phyloP scores from a whole-genome alignment of 129 eudicot species.

The Arctium lappa region DNA sequence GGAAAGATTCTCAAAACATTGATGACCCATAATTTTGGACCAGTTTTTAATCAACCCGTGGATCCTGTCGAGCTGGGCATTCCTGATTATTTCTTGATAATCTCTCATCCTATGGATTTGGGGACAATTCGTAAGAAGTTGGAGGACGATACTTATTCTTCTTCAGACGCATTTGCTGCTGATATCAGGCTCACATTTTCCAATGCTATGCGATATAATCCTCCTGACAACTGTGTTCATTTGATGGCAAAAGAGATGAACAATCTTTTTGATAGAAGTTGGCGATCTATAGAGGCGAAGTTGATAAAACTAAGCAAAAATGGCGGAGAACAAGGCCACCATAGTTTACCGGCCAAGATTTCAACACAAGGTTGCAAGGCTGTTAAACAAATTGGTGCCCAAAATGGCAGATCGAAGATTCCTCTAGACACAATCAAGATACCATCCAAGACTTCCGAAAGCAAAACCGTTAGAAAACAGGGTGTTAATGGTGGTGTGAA shows the following conservation, averaged over 20 bases:
- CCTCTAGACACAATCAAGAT: constrained; percentile 1
- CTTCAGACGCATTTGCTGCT: constrained; percentile 54
- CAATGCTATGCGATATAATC: constrained; percentile 74
- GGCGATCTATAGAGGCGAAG: constrained; percentile 46
- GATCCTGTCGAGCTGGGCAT: constrained; percentile 51
- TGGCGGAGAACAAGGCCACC: constrained; percentile 1
- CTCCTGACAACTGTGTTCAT: constrained; percentile 46
- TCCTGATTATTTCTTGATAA: constrained; percentile 63
- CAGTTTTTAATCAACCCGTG: constrained; percentile 53
- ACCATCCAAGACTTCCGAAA: constrained; percentile 11
- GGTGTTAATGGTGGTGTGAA: not conserved
- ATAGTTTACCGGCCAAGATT: not conserved
- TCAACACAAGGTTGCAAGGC: not conserved
- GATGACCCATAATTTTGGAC: constrained; percentile 36
- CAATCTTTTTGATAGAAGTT: constrained; percentile 33
- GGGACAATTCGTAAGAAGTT: constrained; percentile 57
- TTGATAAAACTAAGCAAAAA: constrained; percentile 10
- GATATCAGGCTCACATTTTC: constrained; percentile 68
- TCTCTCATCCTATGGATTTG: constrained; percentile 76
- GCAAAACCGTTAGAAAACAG: constrained; percentile 8
- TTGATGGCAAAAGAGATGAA: constrained; percentile 43
- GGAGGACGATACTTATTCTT: constrained; percentile 36
- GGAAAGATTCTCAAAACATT: constrained; percentile 44
- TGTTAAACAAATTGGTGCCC: not conserved
- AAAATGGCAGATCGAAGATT: not conserved